phyloP scores from a whole-genome alignment of 345 rosid species.

The Hypericum androsaemum region DNA sequence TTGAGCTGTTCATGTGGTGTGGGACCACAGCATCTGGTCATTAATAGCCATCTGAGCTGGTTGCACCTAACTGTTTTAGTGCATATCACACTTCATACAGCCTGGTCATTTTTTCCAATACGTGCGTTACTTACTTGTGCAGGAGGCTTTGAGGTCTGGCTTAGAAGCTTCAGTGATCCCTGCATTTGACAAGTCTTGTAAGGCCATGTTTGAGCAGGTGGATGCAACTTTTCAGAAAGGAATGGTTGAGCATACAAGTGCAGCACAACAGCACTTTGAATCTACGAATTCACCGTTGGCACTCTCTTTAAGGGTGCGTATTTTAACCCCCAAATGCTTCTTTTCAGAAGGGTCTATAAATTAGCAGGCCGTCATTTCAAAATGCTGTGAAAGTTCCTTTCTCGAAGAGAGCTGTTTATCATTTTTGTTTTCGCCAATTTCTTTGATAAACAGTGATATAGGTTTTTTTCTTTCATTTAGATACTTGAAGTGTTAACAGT shows the following conservation, averaged over 20 bases:
- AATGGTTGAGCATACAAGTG: conserved; percentile 58
- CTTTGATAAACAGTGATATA: no score
- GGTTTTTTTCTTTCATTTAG: no score
- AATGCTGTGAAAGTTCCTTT: not conserved
- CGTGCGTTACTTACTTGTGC: conserved; percentile 2
- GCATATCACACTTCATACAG: no score
- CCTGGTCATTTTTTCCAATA: no score
- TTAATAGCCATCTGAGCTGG: no score
- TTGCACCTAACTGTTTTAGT: no score
- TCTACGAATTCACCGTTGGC: conserved; percentile 62
- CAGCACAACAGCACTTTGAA: conserved; percentile 67
- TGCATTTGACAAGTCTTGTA: conserved; percentile 86
- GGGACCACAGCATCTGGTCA: no score
- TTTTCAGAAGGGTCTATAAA: not conserved
- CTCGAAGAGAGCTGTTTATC: not conserved
- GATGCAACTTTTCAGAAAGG: conserved; percentile 78
- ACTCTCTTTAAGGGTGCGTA: conserved; percentile 56
- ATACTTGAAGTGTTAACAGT: no score
- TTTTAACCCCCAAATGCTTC: not conserved
- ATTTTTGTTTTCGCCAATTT: not conserved
- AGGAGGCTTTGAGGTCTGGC: conserved; percentile 65
- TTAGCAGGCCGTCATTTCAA: no score
- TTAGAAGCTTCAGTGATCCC: conserved; percentile 73
- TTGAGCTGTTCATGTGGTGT: no score
- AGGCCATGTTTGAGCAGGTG: conserved; percentile 84